These are phyloP conservation scores for Trypethelium eluteriae DNA, from an alignment of 495 filamentous ascomycete species.

Conservation along the genomic window DNA sequence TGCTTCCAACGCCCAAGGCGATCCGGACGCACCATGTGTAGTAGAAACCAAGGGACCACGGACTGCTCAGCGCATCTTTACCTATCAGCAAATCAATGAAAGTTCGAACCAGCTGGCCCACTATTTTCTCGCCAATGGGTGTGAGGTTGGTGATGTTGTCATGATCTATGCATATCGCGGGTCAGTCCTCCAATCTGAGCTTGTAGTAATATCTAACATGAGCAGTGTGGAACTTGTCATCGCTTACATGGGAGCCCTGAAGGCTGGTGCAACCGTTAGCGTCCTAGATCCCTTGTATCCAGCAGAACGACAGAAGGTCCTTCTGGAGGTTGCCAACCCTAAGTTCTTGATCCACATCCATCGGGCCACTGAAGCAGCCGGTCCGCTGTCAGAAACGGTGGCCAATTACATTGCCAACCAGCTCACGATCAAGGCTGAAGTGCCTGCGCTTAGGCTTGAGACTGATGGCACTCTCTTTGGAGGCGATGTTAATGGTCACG, in stretches of 20 bases:
- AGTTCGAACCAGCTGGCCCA: conserved; percentile 74
- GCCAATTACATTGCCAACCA: conserved; percentile 67
- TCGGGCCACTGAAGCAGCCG: conserved; percentile 68
- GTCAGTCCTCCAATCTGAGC: no score
- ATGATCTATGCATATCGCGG: conserved; percentile 81
- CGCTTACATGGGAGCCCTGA: conserved; percentile 51
- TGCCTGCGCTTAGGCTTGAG: conserved; percentile 56
- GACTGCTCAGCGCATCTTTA: conserved; percentile 60
- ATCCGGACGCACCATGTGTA: conserved; percentile 75
- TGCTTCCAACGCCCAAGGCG: conserved; percentile 56
- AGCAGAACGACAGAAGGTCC: conserved; percentile 78
- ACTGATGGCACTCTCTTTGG: conserved; percentile 70
- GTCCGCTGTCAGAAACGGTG: conserved; percentile 58
- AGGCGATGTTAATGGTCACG: conserved; percentile 53
- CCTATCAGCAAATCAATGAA: conserved; percentile 80
- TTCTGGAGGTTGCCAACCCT: conserved; percentile 81
- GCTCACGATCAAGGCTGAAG: conserved; percentile 62
- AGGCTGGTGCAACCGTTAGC: conserved; percentile 63
- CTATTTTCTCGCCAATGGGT: conserved; percentile 63
- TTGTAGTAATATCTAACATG: no score
- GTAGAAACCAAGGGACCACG: conserved; percentile 65
- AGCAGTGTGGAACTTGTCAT: conserved; percentile 61
- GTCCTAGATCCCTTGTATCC: conserved; percentile 90
- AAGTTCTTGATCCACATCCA: conserved; percentile 72
- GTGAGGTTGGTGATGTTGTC: conserved; percentile 76